These are phyloP conservation scores for Nannochloropsis salina DNA, from an alignment of 108 stramenopile species.

Conservation along the genomic window DNA sequence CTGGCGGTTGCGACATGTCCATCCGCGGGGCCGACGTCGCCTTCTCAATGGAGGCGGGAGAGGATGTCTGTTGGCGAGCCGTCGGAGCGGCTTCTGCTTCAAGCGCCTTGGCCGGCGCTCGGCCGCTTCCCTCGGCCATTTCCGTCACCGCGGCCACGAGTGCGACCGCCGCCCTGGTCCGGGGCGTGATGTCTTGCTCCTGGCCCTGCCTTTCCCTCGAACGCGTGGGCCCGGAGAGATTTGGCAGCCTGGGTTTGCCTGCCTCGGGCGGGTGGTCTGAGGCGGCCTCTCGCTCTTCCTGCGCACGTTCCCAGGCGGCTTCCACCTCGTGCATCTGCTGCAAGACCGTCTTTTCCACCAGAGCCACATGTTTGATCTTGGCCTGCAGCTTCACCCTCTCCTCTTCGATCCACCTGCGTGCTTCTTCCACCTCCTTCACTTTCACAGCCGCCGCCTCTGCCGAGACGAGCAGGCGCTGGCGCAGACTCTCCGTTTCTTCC, in stretches of 20 bases:
- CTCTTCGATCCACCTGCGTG: background rate
- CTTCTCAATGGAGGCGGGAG: background rate
- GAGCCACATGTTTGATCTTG: background rate
- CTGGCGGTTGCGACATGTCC: too few species aligned
- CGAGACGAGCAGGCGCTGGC: background rate
- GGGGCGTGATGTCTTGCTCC: background rate
- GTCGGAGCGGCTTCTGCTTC: background rate
- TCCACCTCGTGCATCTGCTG: conserved; percentile 4
- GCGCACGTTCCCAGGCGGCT: background rate
- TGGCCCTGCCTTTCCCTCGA: background rate
- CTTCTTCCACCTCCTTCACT: background rate
- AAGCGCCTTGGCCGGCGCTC: background rate
- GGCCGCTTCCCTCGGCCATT: background rate
- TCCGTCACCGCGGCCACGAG: background rate
- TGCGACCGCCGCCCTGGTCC: background rate
- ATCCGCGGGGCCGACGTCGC: background rate
- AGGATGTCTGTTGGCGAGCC: background rate
- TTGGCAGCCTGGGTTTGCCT: too few species aligned
- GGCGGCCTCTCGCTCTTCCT: background rate
- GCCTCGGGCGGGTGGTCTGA: too few species aligned
- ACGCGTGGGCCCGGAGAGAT: too few species aligned
- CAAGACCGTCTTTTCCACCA: background rate
- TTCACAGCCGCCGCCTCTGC: background rate
- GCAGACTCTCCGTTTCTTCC: background rate
- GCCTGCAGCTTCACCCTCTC: background rate